Conservation (phyloP, 495 filamentous ascomycete species). For the Coniosporium apollinis region DNA sequence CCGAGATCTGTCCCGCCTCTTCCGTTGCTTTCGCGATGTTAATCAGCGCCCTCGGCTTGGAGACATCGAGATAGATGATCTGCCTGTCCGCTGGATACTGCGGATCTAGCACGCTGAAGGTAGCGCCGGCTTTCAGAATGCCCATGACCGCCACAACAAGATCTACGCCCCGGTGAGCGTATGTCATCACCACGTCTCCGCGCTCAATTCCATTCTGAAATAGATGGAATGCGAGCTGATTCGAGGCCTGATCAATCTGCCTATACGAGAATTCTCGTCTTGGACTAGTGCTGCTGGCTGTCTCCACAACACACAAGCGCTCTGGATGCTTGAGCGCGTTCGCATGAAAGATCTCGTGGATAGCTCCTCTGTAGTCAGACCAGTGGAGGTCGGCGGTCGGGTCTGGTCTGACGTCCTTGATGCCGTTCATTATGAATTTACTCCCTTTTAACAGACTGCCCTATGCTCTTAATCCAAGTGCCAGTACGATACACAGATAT, state of each 20-base stretch:
- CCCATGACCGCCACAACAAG: conserved; percentile 47
- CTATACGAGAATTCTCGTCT: conserved; percentile 63
- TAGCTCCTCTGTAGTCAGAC: conserved; percentile 64
- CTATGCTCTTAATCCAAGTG: too few species aligned
- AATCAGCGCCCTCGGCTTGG: conserved; percentile 62
- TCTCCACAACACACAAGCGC: conserved; percentile 69
- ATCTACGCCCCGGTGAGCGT: conserved; percentile 64
- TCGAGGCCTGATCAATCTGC: conserved; percentile 77
- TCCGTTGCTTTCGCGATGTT: conserved; percentile 63
- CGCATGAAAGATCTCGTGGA: conserved; percentile 60
- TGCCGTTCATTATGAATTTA: too few species aligned
- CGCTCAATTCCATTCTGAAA: conserved; percentile 52
- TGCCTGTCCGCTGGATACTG: conserved; percentile 78
- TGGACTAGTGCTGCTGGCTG: conserved; percentile 41
- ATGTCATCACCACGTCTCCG: conserved; percentile 91
- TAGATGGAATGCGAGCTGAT: conserved; percentile 63
- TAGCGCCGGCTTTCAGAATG: conserved; percentile 48
- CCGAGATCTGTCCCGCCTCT: conserved; percentile 54
- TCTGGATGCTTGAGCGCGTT: conserved; percentile 63
- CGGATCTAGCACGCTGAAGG: conserved; percentile 74
- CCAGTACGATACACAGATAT: too few species aligned
- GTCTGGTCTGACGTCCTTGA: conserved; percentile 38
- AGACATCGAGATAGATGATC: conserved; percentile 80
- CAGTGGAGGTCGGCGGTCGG: conserved; percentile 66
- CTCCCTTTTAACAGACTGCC: too few species aligned